Evolutionary conservation across 2,329 filamentous ascomycete species (phyloP).

Genomic region (Zasmidium cellare): DNA sequence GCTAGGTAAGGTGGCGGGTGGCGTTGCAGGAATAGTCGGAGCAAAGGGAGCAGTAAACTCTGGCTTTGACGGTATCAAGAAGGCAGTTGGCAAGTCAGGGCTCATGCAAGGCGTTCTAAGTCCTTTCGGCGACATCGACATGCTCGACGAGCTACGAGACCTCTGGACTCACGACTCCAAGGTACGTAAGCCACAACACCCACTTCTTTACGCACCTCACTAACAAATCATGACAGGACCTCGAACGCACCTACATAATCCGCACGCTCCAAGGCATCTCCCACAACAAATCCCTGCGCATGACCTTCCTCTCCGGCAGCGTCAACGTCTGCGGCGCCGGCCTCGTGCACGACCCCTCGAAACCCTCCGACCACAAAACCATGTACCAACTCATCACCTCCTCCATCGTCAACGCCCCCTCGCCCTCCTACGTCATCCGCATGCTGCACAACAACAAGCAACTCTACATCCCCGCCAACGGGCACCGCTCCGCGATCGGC

Average conservation of each 20-base stretch:
- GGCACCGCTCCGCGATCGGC: constrained; percentile 58
- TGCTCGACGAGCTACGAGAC: constrained; percentile 90
- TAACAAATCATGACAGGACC: constrained; percentile 58
- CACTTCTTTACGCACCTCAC: constrained; percentile 2
- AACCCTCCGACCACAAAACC: constrained; percentile 92
- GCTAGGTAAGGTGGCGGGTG: constrained; percentile 90
- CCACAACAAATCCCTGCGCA: constrained; percentile 90
- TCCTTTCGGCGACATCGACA: constrained; percentile 93
- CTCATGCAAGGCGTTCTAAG: constrained; percentile 95
- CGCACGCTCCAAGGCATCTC: constrained; percentile 92
- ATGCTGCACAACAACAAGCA: constrained; percentile 94
- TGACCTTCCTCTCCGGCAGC: constrained; percentile 93
- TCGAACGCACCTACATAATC: constrained; percentile 94
- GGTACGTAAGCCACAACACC: constrained; percentile 42
- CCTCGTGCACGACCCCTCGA: constrained; percentile 87
- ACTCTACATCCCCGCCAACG: constrained; percentile 88
- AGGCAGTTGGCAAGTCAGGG: constrained; percentile 90
- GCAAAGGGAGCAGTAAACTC: constrained; percentile 90
- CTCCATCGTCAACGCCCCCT: constrained; percentile 86
- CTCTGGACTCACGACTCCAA: constrained; percentile 99
- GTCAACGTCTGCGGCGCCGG: constrained; percentile 92
- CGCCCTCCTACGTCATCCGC: constrained; percentile 82
- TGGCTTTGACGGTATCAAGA: constrained; percentile 93
- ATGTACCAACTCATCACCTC: constrained; percentile 99
- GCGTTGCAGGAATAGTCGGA: constrained; percentile 91